Percentiles rank a stretch among this genome's conserved stretches.
Conservation (phyloP, 2,329 filamentous ascomycete genomes). For the Xylariaceae sp. region DNA sequence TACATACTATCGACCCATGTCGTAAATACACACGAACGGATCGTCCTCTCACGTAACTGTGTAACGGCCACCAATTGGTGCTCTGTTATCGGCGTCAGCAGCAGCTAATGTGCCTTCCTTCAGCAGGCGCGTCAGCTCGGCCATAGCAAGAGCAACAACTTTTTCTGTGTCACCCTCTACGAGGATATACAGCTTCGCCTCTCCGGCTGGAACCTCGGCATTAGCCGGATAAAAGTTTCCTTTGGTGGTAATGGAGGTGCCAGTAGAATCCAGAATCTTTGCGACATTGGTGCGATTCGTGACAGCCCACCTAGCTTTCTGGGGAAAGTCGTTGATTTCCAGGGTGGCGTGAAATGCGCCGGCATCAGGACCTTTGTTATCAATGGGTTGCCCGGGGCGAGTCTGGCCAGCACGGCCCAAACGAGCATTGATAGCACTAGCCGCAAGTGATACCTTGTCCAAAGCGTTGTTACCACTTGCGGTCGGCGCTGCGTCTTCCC, state of each 20-base stretch:
- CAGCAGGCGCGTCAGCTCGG: constrained; percentile 81
- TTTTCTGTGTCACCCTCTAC: constrained; percentile 97
- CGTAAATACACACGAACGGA: too few relatives aligned
- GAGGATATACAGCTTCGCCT: constrained; percentile 95
- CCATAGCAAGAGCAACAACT: constrained; percentile 85
- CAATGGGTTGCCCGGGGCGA: constrained; percentile 87
- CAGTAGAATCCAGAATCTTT: constrained; percentile 93
- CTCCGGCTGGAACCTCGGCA: constrained; percentile 73
- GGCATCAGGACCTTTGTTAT: constrained; percentile 97
- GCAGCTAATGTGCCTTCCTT: constrained; percentile 89
- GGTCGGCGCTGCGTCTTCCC: constrained; percentile 52
- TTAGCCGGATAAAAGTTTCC: constrained; percentile 83
- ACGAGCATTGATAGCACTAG: constrained; percentile 85
- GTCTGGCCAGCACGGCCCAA: constrained; percentile 87
- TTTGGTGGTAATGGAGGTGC: constrained; percentile 96
- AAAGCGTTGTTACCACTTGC: constrained; percentile 61
- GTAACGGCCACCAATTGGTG: constrained; percentile 78
- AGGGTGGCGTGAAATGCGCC: constrained; percentile 95
- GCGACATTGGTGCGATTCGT: constrained; percentile 98
- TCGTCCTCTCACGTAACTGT: constrained; percentile 64
- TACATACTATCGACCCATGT: too few relatives aligned
- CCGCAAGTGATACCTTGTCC: constrained; percentile 86
- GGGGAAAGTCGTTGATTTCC: constrained; percentile 99
- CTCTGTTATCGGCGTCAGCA: constrained; percentile 78
- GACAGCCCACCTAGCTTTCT: constrained; percentile 97